Percentiles rank a stretch among this genome's conserved stretches.
Evolutionary conservation across 805 yeast genomes (phyloP).

Genomic region (Cyberlindnera mrakii): DNA sequence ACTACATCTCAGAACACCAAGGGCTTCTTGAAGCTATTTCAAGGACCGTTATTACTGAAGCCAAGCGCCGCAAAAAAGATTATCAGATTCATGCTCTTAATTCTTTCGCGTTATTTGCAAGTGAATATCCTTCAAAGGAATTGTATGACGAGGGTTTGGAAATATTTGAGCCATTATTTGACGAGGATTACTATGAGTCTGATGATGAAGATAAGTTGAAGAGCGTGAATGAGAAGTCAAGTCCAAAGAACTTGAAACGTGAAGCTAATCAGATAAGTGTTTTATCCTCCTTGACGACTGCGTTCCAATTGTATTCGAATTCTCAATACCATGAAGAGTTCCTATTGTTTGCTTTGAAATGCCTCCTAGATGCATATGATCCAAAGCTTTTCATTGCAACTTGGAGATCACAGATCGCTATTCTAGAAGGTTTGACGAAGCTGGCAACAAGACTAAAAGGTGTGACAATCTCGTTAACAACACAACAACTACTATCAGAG

Average conservation of each 20-base stretch:
- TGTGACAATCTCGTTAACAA: conserved; percentile 3
- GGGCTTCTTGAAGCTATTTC: conserved; percentile 33
- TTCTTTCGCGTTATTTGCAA: conserved; percentile 45
- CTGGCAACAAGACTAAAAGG: conserved; percentile 14
- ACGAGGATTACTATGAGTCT: conserved; percentile 34
- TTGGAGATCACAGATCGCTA: conserved; percentile 55
- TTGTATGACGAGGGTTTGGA: conserved; percentile 30
- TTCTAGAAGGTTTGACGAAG: conserved; percentile 34
- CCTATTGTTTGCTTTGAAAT: conserved; percentile 26
- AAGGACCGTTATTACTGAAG: conserved; percentile 49
- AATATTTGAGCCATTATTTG: conserved; percentile 27
- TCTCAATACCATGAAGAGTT: conserved; percentile 17
- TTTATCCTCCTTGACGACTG: conserved; percentile 30
- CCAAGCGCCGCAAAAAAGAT: conserved; percentile 55
- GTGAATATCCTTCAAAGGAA: conserved; percentile 27
- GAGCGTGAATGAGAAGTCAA: conserved; percentile 31
- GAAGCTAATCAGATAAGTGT: conserved; percentile 42
- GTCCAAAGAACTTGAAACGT: conserved; percentile 36
- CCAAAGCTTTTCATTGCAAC: conserved; percentile 31
- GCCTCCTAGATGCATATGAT: conserved; percentile 23
- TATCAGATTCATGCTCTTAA: conserved; percentile 56
- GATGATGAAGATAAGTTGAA: conserved; percentile 30
- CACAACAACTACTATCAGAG: conserved; percentile 6
- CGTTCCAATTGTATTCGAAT: conserved; percentile 24
- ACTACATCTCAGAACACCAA: conserved; percentile 25